A percentile compares a stretch with the other conserved stretches of the same genome.
These are phyloP conservation scores for Trichothecium roseum DNA, from an alignment of 2,329 filamentous ascomycete genomes.

Conservation along the genomic window DNA sequence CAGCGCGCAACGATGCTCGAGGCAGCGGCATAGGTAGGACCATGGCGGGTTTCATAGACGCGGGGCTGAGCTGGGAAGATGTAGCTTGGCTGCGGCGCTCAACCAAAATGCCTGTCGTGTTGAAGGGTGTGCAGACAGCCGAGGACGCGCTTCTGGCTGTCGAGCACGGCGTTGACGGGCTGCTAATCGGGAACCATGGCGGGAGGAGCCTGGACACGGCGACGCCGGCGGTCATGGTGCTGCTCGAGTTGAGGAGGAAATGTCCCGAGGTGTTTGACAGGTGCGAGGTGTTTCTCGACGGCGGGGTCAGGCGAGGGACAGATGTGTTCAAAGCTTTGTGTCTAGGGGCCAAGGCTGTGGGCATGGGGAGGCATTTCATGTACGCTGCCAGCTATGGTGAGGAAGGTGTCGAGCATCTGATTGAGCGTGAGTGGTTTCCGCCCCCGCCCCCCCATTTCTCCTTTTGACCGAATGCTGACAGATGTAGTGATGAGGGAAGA, in stretches of 20 bases:
- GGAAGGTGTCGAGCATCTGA: conserved; percentile 40
- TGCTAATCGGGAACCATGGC: conserved; percentile 63
- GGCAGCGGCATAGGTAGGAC: conserved; percentile 44
- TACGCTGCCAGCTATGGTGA: conserved; percentile 51
- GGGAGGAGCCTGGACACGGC: conserved; percentile 42
- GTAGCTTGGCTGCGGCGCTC: conserved; percentile 46
- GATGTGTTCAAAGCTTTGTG: conserved; percentile 60
- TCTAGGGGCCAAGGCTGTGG: conserved; percentile 53
- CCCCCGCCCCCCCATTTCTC: not conserved
- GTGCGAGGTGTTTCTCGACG: conserved; percentile 54
- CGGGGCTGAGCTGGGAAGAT: conserved; percentile 51
- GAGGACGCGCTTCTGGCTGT: conserved; percentile 30
- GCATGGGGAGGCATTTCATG: conserved; percentile 50
- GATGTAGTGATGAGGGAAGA: not conserved
- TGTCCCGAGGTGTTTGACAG: conserved; percentile 49
- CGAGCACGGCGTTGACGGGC: conserved; percentile 52
- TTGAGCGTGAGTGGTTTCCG: conserved; percentile 43
- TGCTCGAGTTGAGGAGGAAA: conserved; percentile 52
- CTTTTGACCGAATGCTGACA: not conserved
- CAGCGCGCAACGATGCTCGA: conserved; percentile 38
- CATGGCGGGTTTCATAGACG: conserved; percentile 47
- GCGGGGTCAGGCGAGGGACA: conserved; percentile 53
- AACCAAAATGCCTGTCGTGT: conserved; percentile 30
- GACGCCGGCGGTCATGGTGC: conserved; percentile 4
- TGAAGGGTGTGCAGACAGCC: conserved; percentile 18